Conservation (phyloP, 2,329 filamentous ascomycete genomes). For the Trichoderma atroviride region DNA sequence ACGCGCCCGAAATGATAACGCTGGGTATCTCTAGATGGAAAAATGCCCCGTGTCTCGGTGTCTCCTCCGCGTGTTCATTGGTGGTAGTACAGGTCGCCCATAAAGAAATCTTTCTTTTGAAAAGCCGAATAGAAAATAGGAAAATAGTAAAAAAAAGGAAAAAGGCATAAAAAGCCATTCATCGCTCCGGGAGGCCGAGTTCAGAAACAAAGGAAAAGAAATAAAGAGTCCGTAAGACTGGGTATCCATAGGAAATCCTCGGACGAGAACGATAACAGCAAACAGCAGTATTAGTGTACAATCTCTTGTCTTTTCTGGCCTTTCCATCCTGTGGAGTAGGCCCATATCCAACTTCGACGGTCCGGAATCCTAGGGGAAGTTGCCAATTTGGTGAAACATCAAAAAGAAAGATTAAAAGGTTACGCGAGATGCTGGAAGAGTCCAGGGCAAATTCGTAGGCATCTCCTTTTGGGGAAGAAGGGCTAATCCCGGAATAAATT, state of each 20-base stretch:
- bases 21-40: constrained; percentile 45
- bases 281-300: constrained; percentile 27
- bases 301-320: constrained; percentile 21
- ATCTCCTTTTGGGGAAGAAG: constrained; percentile 17
- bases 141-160: constrained; percentile 4
- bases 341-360: constrained; percentile 16
- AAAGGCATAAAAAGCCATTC: constrained; percentile 13
- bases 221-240: constrained; percentile 17
- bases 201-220: constrained; percentile 22
- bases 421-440: constrained; percentile 19
- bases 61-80: constrained; percentile 28
- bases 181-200: constrained; percentile 24
- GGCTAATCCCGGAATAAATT: constrained; percentile 22
- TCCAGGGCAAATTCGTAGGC: constrained; percentile 21
- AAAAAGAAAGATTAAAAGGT: constrained; percentile 29
- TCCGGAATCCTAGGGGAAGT: constrained; percentile 25
- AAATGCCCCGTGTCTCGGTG: constrained; percentile 36
- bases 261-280: constrained; percentile 16
- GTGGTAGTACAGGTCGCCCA: constrained; percentile 32
- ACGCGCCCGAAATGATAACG: constrained; percentile 30
- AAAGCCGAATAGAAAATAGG: constrained; percentile 19
- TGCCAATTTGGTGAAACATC: constrained; percentile 24
- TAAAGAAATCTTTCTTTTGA: constrained; percentile 29
- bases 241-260: constrained; percentile 29
- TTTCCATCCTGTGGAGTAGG: constrained; percentile 25